Evolutionary conservation across 2,329 filamentous ascomycete species (phyloP), one percentile per base, ranked within the genome.

Genomic region (Furcasterigmium furcatum): DNA sequence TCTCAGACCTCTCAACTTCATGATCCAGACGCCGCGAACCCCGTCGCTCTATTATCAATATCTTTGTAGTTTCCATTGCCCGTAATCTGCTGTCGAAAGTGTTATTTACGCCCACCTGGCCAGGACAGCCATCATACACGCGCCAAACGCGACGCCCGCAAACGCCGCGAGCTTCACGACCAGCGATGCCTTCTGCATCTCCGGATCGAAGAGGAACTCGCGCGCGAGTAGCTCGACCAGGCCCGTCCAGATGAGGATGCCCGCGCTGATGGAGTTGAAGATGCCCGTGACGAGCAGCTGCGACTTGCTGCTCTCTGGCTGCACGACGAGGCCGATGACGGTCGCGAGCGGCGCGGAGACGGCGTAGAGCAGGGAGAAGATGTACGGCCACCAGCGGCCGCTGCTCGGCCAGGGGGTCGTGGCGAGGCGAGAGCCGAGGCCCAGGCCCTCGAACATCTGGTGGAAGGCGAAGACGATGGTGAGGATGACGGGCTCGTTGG

Each of bases 161-260:
- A 91, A 89, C 0, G 90, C 91, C 43, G 72, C 68, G 36, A 91
- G 63, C 48, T 90, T 77, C 40, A 81, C 78, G 49, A 77, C 77
- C 30, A 95, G 71, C 2, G 81, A 79, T 1, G 87, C 87, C 41
- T 80, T 80, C 47, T 86, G 82, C 89, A 96, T 95, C 52, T 87
- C 81, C 4, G 79, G 78, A 64, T 87, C 94, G 70, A 96, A 96
- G 87, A 97, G 91, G 71, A 96, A 96, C 65, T 97, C 91, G 60
- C 95, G 90, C 1, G 91, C 92, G 73, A 96, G 85, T 35, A 96
- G 74, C 71, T 96, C 91, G 6, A 97, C 89, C 19, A 96, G 72
- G 3, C 89, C 91, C 0, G 91, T 96, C 67, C 96, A 96, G 54
- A 97, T 85, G 48, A 96, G 73, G 49, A 96, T 95, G 22, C 91